A percentile compares a stretch with the other conserved stretches of the same genome.
Evolutionary conservation across 768 basidiomycete genomes (phyloP).

Genomic region (Suillus fuscotomentosus): DNA sequence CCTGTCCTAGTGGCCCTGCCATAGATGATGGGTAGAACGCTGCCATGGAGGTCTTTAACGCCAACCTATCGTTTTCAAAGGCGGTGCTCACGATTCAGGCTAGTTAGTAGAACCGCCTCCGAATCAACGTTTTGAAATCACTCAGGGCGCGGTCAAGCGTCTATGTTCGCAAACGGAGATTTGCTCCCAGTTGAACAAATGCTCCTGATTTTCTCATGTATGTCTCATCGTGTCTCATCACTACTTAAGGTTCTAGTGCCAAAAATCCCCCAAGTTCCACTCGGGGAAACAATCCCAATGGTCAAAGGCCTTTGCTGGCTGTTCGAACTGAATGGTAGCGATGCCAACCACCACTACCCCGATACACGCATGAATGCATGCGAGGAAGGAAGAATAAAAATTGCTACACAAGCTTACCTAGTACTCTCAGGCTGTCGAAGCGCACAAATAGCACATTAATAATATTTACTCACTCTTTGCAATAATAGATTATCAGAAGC

Average conservation of each 20-base stretch:
- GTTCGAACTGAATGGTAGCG: neutral
- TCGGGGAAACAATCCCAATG: neutral
- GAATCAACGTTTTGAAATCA: conserved; percentile 13
- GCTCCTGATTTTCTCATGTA: neutral
- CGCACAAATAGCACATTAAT: neutral
- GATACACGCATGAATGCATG: neutral
- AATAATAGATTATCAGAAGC: neutral
- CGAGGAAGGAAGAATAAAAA: neutral
- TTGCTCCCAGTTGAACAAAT: neutral
- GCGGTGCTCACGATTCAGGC: conserved; percentile 19
- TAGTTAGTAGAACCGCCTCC: conserved; percentile 16
- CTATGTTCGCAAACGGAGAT: conserved; percentile 1
- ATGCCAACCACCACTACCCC: neutral
- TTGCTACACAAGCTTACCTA: conserved; percentile 1
- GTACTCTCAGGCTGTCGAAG: conserved; percentile 6
- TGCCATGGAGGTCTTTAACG: conserved; percentile 23
- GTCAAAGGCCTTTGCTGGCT: neutral
- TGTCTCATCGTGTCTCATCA: neutral
- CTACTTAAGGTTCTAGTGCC: neutral
- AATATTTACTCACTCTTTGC: neutral
- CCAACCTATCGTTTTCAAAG: conserved; percentile 12
- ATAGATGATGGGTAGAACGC: conserved; percentile 49
- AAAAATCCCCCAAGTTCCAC: neutral
- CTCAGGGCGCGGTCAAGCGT: neutral
- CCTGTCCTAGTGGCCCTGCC: conserved; percentile 43